These are phyloP conservation scores for Termitomyces sp. DNA, from an alignment of 768 basidiomycete genomes.

Conservation along the genomic window DNA sequence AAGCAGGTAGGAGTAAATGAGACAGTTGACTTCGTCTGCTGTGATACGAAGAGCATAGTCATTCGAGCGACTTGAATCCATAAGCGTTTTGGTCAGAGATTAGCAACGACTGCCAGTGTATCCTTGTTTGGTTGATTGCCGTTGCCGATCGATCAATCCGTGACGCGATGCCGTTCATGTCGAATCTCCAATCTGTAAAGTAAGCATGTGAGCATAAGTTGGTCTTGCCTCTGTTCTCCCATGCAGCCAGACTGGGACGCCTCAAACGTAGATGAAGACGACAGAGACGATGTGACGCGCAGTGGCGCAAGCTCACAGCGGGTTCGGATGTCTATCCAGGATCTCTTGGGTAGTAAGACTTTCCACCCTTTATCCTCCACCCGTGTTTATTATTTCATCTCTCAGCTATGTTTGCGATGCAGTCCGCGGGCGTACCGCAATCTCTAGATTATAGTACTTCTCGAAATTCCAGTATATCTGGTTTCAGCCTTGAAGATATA, in stretches of 20 bases:
- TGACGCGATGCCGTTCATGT: constrained; percentile 6
- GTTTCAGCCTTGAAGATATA: constrained; percentile 26
- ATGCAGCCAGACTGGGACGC: constrained; percentile 20
- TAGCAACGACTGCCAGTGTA: neutral
- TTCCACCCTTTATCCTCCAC: neutral
- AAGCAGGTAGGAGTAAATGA: constrained; percentile 78
- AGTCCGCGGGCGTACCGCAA: constrained; percentile 17
- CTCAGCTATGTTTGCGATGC: constrained; percentile 28
- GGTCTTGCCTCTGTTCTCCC: neutral
- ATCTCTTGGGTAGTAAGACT: constrained; percentile 22
- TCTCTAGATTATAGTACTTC: neutral
- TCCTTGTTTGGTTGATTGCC: constrained; percentile 8
- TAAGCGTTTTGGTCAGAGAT: neutral
- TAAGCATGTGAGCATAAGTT: constrained; percentile 2
- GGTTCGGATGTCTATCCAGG: constrained; percentile 14
- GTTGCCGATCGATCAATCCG: constrained; percentile 13
- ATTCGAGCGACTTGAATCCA: constrained; percentile 5
- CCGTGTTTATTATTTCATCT: neutral
- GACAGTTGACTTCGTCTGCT: constrained; percentile 80
- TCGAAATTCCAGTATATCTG: constrained; percentile 18
- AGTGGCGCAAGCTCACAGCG: neutral
- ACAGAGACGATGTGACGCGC: neutral
- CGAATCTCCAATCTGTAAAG: neutral
- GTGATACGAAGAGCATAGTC: constrained; percentile 50
- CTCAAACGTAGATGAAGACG: constrained; percentile 15